Evolutionary conservation across 176 grass and related monocot genomes (phyloP), one percentile per base, ranked within the genome.

Genomic region (maize (Zea mays)): DNA sequence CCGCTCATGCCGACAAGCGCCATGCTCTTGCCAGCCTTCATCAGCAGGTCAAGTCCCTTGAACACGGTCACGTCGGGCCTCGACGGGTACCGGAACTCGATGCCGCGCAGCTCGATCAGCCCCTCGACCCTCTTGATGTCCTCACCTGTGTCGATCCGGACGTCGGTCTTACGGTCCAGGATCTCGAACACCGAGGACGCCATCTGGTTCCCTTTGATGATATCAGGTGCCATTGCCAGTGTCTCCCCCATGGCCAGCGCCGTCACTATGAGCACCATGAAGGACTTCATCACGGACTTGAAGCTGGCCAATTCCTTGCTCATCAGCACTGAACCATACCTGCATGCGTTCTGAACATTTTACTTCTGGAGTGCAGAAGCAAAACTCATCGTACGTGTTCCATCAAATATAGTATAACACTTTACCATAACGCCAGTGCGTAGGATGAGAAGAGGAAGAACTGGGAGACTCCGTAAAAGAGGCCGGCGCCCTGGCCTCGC

Each of bases 171-270:
- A 14, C 96, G 88, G 42, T 98, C 91, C 0, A 98, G 92, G 69
- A 98, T 84, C 49, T 98, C 91, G 47, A 98, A 94, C 47, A 98
- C 91, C 2, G 96, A 98, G 5, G 96, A 77, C 35, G 56, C 96
- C 96, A 98, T 98, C 74, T 98, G 91, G 78, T 98, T 98, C 27
- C 95, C 96, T 67, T 92, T 98, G 80, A 98, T 88, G 80, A 98
- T 94, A 67, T 98, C 96, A 8, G 96, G 96, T 2, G 96, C 87
- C 69, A 94, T 82, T 5, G 91, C 96, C 42, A 98, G 80, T 0
- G 89, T 92, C 72, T 94, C 91, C 10, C 96, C 96, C 89, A 94
- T 92, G 34, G 92, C 96, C 38, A 94, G 52, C 19, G 96, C 96
- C 2, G 96, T 90, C 41, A 98, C 89, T 52, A 98, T 98, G 21